Evolutionary conservation across 129 eudicot species (phyloP), one percentile per base, ranked within the genome.

Genomic region (Pseudognaphalium luteoalbum): DNA sequence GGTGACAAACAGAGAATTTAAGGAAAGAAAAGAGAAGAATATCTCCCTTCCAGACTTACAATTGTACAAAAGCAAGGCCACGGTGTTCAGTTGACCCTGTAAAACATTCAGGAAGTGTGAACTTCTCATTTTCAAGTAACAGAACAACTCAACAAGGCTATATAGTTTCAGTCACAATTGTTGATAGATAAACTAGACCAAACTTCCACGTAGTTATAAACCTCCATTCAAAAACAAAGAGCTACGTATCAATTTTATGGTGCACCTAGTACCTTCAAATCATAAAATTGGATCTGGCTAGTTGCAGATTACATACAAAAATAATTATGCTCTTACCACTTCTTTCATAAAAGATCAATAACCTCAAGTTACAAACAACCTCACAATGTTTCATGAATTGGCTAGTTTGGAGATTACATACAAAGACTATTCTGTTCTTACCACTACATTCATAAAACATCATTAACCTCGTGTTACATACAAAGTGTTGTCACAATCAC

Each of bases 11-110:
- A 5, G 17, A 47, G 16, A 47, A 47, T 3, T 37, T 14, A 47
- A 47, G 16, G 16, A 47, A 47, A 52, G 9, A 15, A 9, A 44
- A 16, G 10, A 4, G 41, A 72, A 65, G 2, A 47, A 63, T 32
- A 35, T 28, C 52, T 33, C 12, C 47, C 68, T 59, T 72, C 60
- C 20, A 59, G 65, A 85, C 98, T 87, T 89, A 93, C 98, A 93
- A 93, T 76, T 93, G 98, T 76, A 93, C 98, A 88, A 72, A 90
- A 74, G 84, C 98, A 83, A 91, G 71, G 58, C 98, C 98, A 17
- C 91, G 90, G 73, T 91, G 97, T 75, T 87, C 96, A 37, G 87
- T 82, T 11, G 97, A 83, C 34, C 97, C 98, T 93, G 85, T 25
- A 78, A 51, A 67, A 56, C 52, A 8, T 65, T 72, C 39, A 68